A percentile compares a stretch with the other conserved stretches of the same genome.
Evolutionary conservation across 495 filamentous ascomycete species (phyloP).

Genomic region (Venustampulla echinocandica): DNA sequence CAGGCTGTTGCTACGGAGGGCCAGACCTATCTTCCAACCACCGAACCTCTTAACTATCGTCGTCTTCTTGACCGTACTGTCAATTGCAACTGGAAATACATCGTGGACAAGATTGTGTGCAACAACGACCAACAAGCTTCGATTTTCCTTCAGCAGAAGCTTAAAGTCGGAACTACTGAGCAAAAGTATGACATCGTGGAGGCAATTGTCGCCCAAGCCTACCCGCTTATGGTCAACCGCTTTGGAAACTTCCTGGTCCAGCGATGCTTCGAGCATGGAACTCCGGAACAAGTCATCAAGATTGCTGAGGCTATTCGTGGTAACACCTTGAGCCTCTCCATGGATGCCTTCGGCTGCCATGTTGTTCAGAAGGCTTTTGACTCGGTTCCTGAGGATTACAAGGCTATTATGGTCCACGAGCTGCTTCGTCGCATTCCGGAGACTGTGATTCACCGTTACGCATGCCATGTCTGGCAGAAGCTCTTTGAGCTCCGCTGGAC

Average conservation of each 20-base stretch:
- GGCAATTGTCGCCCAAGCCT: conserved; percentile 91
- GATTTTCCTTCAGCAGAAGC: conserved; percentile 97
- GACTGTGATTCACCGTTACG: conserved; percentile 96
- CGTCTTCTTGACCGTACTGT: conserved; percentile 92
- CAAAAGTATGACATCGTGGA: conserved; percentile 97
- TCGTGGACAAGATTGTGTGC: conserved; percentile 98
- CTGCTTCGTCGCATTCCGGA: conserved; percentile 91
- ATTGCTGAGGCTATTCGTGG: conserved; percentile 94
- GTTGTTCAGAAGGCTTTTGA: conserved; percentile 98
- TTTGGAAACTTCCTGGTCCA: conserved; percentile 98
- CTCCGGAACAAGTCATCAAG: conserved; percentile 85
- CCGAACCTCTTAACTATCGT: conserved; percentile 95
- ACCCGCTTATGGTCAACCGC: conserved; percentile 93
- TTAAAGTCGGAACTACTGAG: conserved; percentile 90
- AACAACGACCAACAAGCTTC: conserved; percentile 98
- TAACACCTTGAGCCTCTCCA: conserved; percentile 86
- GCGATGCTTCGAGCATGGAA: conserved; percentile 97
- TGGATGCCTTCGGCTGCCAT: conserved; percentile 98
- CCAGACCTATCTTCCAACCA: conserved; percentile 74
- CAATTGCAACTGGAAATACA: conserved; percentile 98
- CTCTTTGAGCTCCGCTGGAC: conserved; percentile 97
- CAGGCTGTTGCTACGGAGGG: conserved; percentile 44
- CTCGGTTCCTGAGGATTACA: conserved; percentile 93
- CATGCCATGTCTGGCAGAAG: conserved; percentile 99
- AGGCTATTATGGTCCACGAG: conserved; percentile 96